These are phyloP conservation scores for Phialophora macrospora DNA, from an alignment of 2,329 filamentous ascomycete species.

Conservation along the genomic window DNA sequence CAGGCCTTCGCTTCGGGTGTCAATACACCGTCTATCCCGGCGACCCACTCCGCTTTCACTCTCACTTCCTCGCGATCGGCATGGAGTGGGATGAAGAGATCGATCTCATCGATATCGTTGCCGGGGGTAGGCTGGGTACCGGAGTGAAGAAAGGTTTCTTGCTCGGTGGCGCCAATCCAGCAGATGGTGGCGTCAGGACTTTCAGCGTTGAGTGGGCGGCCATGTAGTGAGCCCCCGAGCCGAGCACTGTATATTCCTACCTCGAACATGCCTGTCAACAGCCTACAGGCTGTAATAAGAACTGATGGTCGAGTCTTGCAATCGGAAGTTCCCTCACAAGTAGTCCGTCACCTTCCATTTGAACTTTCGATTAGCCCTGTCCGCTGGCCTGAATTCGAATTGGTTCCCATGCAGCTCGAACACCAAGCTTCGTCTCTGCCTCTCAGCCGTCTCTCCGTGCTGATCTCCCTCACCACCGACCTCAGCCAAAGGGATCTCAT, in stretches of 20 bases:
- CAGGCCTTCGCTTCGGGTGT: slow-evolving; percentile 91
- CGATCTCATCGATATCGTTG: slow-evolving; percentile 80
- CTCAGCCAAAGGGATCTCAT: slow-evolving; percentile 65
- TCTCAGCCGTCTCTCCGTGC: slow-evolving; percentile 5
- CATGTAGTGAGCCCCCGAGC: slow-evolving; percentile 63
- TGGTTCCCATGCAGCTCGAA: slow-evolving; percentile 90
- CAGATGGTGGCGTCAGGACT: slow-evolving; percentile 59
- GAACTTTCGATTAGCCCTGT: slow-evolving; percentile 89
- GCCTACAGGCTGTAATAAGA: neutral
- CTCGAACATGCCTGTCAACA: neutral
- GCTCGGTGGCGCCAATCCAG: slow-evolving; percentile 66
- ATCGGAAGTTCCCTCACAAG: slow-evolving; percentile 21
- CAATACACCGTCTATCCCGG: slow-evolving; percentile 95
- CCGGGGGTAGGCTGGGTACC: slow-evolving; percentile 84
- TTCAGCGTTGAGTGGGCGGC: slow-evolving; percentile 95
- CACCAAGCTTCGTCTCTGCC: slow-evolving; percentile 55
- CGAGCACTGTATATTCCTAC: neutral
- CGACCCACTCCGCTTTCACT: slow-evolving; percentile 92
- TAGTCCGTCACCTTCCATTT: slow-evolving; percentile 65
- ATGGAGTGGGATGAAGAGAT: slow-evolving; percentile 88
- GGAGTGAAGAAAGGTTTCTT: slow-evolving; percentile 96
- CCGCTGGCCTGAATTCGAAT: slow-evolving; percentile 79
- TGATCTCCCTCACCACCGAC: slow-evolving; percentile 34
- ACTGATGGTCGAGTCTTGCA: neutral
- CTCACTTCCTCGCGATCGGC: slow-evolving; percentile 86